phyloP scores from a whole-genome alignment of 2,329 filamentous ascomycete species.

The Amylocarpus encephaloides region DNA sequence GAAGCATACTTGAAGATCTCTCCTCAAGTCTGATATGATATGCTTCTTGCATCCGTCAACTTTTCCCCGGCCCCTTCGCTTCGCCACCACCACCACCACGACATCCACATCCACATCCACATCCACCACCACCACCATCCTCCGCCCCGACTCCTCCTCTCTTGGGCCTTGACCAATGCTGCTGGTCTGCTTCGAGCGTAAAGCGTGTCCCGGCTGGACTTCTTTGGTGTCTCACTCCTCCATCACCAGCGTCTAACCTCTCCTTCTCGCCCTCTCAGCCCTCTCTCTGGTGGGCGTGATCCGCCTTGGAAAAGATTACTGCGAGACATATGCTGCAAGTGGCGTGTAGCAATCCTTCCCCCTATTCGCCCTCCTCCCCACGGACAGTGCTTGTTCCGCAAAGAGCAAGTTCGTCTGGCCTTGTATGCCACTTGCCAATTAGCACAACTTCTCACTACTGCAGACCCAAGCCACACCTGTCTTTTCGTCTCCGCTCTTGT shows the following conservation, averaged over 20 bases:
- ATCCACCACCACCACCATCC: conserved; percentile 8
- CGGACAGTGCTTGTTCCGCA: conserved; percentile 22
- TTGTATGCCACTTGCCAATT: conserved; percentile 25
- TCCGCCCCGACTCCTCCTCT: not conserved
- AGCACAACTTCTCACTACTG: conserved; percentile 22
- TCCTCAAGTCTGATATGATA: conserved; percentile 6
- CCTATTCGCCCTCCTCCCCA: conserved; percentile 25
- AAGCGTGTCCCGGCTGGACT: conserved; percentile 4
- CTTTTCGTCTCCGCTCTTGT: conserved; percentile 18
- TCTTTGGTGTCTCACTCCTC: conserved; percentile 11
- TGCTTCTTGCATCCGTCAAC: conserved; percentile 5
- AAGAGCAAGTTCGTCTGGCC: conserved; percentile 20
- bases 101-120: conserved; percentile 6
- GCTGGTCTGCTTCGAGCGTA: conserved; percentile 4
- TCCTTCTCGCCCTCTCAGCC: not conserved
- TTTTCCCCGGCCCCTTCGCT: not conserved
- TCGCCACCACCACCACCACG: not conserved
- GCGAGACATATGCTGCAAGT: conserved; percentile 23
- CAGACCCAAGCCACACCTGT: conserved; percentile 25
- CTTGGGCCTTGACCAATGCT: conserved; percentile 2
- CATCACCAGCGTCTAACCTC: conserved; percentile 8
- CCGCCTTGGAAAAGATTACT: conserved; percentile 10
- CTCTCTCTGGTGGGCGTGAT: not conserved
- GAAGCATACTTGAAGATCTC: conserved; percentile 20
- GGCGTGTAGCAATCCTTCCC: conserved; percentile 20